Base-by-base conservation (phyloP, 306 rosid genomes). In the barrel medic (Medicago truncatula) region DNA sequence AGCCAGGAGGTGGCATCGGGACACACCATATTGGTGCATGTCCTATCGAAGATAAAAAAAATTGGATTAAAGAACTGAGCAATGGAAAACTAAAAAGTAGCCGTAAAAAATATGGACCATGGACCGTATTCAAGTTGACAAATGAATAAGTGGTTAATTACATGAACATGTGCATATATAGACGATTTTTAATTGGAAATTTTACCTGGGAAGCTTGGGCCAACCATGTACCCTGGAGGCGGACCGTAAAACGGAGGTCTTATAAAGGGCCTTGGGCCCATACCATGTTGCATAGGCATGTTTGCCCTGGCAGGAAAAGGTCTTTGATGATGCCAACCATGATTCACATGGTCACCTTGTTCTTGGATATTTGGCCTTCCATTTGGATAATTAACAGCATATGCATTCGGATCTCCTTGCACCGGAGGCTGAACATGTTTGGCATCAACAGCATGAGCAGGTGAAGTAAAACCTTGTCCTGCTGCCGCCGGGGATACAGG, bases 141-240 rank as follows among this genome's bases (percentile, higher is more conserved):
- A 34, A 34, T 41, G 56, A 67, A 65, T 3, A 49, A 67, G 58
- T 15, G 43, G 17, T 59, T 13, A 71, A 57, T 44, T 66, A 63
- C 62, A 56, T 16, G 50, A 46, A 8, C 4, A 31, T 23, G 83
- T 10, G 12, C 43, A 10, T 34, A 59, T 8, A 60, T 39, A 71
- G 57, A 78, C 44, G 58, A 43, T 20, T 15, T n/a, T 28, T 67
- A 76, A 83, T 43, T 31, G 34, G 31, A 77, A 76, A 23, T 41
- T 68, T 76, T 92, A 95, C 97, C 99, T 16, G 89, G 87, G 74
- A 85, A 86, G 80, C 90, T 63, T 70, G 97, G 96, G 67, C 92
- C 96, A 41, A 92, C 80, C 89, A 95, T 85, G 81, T 86, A 90
- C 40, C 91, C 91, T 11, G 96, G 91, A 66, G 87, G 88, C 8